Evolutionary conservation across 208 protist genomes (phyloP), one percentile per base, ranked within the genome.

Genomic region (Acanthamoeba triangularis): DNA sequence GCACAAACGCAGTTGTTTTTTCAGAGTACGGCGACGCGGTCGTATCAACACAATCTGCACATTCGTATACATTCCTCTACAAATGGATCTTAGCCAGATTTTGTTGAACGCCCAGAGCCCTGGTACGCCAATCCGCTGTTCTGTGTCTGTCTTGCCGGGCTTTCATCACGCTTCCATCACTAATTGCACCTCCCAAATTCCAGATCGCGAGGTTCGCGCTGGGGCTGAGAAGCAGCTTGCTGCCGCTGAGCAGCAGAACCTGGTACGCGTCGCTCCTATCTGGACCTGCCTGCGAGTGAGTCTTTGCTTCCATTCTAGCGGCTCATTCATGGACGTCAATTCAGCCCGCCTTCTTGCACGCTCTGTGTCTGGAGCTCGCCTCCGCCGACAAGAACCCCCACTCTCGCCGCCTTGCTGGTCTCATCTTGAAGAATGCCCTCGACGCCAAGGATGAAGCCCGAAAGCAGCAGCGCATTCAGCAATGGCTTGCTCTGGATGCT

Each of bases 361-460:
- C 97, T 20, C 96, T 99, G 69, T 96, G 99, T 49, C 28, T 94
- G 37, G 99, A 99, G 96, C 98, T 99, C 35, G 96, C 97, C 30
- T 98, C 99, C 87, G 98, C 99, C 85, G 96, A 96, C 52, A 99
- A 99, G 96, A 98, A 98, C 16, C 35, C 93, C 3, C 96, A 97
- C 72, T 96, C 97, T 30, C 98, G 99, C 33, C 97, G 99, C 88
- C 98, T 99, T 96, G 99, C 99, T 11, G 98, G 98, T 78, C 97
- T 98, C 33, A 93, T 99, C 49, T 96, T 99, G 30, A 99, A 99
- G 97, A 99, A 99, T 96, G 96, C 98, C 78, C 97, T 99, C 3
- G 98, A 97, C n/a, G 98, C 98, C 37, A 98, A 98, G 78, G 96
- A 99, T 92, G 96, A 97, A 47, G 97, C 97, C 14, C 97, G 97